Evolutionary conservation across 139 green algal species (phyloP).

Genomic region (Desmodesmus armatus): DNA sequence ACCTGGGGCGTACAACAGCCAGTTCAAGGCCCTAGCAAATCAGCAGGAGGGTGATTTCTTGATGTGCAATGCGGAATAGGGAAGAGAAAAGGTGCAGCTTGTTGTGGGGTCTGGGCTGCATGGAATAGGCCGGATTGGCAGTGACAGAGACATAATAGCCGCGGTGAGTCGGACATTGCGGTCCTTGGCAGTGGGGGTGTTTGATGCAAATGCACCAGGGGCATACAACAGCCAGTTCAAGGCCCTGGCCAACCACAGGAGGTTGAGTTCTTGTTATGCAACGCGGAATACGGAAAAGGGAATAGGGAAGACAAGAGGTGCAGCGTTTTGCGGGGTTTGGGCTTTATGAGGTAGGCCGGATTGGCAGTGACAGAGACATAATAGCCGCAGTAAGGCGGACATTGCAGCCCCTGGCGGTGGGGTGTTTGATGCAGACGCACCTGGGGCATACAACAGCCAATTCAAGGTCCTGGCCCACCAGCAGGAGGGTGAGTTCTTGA

Average conservation of each 20-base stretch:
- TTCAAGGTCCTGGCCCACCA: slow-evolving; percentile 62
- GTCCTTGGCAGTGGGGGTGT: slow-evolving; percentile 61
- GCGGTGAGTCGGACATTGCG: slow-evolving; percentile 50
- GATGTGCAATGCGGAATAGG: too few relatives aligned
- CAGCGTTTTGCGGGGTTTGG: background rate
- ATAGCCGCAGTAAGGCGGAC: too few relatives aligned
- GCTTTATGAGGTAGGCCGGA: background rate
- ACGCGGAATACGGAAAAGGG: too few relatives aligned
- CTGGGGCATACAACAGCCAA: slow-evolving; percentile 69
- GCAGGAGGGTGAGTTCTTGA: slow-evolving; percentile 28
- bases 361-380: too few relatives aligned
- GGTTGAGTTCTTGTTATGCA: background rate
- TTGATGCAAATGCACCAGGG: slow-evolving; percentile 59
- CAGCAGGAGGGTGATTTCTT: slow-evolving; percentile 51
- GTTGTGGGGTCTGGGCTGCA: background rate
- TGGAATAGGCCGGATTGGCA: background rate
- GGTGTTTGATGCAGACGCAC: slow-evolving; percentile 63
- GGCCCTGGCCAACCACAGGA: slow-evolving; percentile 56
- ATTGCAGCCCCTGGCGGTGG: slow-evolving; percentile 57
- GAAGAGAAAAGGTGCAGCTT: too few relatives aligned
- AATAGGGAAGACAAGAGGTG: too few relatives aligned
- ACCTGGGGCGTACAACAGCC: slow-evolving; percentile 70
- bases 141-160: too few relatives aligned
- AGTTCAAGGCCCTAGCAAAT: slow-evolving; percentile 61
- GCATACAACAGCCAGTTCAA: slow-evolving; percentile 76